A percentile compares a stretch with the other conserved stretches of the same genome.
Conservation (phyloP, 78 protist species). For the Dictyostelium intermedium region DNA sequence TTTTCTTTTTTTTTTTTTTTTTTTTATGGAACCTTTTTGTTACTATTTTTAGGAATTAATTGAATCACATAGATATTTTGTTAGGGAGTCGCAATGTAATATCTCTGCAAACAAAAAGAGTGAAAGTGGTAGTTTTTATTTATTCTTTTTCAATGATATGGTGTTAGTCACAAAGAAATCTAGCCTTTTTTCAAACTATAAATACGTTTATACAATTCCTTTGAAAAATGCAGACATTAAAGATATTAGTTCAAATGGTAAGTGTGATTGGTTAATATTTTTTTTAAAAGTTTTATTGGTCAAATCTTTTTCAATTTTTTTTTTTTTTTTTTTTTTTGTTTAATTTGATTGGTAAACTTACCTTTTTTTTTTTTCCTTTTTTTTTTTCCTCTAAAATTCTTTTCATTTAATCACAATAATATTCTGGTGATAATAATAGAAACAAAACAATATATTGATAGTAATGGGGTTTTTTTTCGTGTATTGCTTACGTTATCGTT, state of each 20-base stretch:
- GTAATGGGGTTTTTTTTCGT: neutral
- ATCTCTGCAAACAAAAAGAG: slow-evolving; percentile 43
- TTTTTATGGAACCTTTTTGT: neutral
- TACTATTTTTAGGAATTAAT: slow-evolving; percentile 35
- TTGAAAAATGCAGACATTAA: slow-evolving; percentile 32
- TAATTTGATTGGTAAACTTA: neutral
- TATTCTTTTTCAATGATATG: slow-evolving; percentile 48
- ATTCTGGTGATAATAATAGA: neutral
- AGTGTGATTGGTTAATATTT: neutral
- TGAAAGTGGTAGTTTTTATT: slow-evolving; percentile 50
- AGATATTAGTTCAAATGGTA: slow-evolving; percentile 64
- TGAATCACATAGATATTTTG: slow-evolving; percentile 70
- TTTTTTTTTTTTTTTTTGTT: too few relatives aligned
- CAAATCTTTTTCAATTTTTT: too few relatives aligned
- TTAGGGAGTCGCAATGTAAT: slow-evolving; percentile 19
- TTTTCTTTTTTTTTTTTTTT: neutral
- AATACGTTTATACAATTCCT: slow-evolving; percentile 32
- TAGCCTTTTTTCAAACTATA: slow-evolving; percentile 38
- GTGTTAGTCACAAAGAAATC: slow-evolving; percentile 52
- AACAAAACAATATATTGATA: too few relatives aligned
- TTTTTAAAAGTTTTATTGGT: too few relatives aligned
- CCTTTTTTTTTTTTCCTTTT: too few relatives aligned
- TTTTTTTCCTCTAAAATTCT: too few relatives aligned
- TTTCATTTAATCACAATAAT: neutral
- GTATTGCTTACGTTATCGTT: neutral